Percentiles rank a stretch among this genome's conserved stretches.
Conservation (phyloP, 2,329 filamentous ascomycete species). For the Diaporthe ampelina region DNA sequence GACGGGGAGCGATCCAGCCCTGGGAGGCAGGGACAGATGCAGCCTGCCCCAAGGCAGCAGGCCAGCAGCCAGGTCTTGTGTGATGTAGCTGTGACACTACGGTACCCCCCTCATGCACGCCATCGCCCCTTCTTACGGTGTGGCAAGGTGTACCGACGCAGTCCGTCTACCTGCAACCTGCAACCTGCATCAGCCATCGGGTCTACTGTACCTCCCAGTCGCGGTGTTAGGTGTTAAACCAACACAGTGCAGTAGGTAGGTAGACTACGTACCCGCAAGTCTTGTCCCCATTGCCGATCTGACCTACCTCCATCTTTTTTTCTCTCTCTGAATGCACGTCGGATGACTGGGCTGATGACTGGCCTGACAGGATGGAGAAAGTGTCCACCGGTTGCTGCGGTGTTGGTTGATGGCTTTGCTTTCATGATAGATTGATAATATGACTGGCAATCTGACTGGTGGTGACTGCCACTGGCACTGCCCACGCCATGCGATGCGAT, state of each 20-base stretch:
- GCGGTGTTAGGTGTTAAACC: neutral
- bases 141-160: neutral
- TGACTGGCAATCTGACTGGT: too few species aligned
- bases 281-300: constrained; percentile 11
- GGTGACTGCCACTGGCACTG: neutral
- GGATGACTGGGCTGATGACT: constrained; percentile 20
- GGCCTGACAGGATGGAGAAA: neutral
- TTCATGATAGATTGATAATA: too few species aligned
- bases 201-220: too few species aligned
- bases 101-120: neutral
- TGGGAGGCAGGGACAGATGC: constrained; percentile 24
- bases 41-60: constrained; percentile 13
- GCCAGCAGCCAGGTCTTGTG: too few species aligned
- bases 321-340: neutral
- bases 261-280: neutral
- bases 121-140: neutral
- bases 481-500: constrained; percentile 11
- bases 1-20: constrained; percentile 8
- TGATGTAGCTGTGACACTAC: too few species aligned
- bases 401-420: constrained; percentile 7
- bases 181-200: too few species aligned
- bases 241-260: neutral
- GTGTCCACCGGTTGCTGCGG: neutral
- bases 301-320: constrained; percentile 15
- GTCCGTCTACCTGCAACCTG: neutral